phyloP scores from a whole-genome alignment of 495 filamentous ascomycete species.

The Oidiodendron maius region DNA sequence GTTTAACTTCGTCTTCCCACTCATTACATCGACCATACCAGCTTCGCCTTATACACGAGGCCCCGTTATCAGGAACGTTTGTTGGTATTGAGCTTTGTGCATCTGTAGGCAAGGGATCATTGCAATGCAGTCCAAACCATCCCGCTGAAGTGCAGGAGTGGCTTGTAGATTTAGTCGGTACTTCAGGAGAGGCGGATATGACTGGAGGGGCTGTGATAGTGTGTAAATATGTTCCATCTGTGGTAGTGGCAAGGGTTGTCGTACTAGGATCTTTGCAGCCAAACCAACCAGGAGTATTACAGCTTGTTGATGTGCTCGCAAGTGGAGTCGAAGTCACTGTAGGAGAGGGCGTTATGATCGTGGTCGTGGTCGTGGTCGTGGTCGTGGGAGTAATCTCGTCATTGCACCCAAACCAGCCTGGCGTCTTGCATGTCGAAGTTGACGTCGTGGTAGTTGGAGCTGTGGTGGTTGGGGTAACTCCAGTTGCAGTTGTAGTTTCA shows the following conservation, averaged over 20 bases:
- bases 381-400: conserved; percentile 32
- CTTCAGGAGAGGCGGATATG: conserved; percentile 5
- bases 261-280: conserved; percentile 40
- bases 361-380: conserved; percentile 22
- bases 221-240: conserved; percentile 23
- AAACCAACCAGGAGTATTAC: conserved; percentile 63
- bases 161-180: background rate
- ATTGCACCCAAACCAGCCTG: conserved; percentile 55
- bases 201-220: conserved; percentile 22
- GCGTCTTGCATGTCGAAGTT: conserved; percentile 50
- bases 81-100: conserved; percentile 9
- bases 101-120: conserved; percentile 15
- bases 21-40: conserved; percentile 22
- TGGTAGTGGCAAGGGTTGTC: conserved; percentile 30
- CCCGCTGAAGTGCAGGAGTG: conserved; percentile 14
- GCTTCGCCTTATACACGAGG: conserved; percentile 18
- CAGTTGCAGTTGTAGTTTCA: conserved; percentile 44
- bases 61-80: background rate
- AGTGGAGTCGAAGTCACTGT: conserved; percentile 33
- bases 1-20: conserved; percentile 14
- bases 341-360: conserved; percentile 26
- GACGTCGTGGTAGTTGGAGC: conserved; percentile 40
- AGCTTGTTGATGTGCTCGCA: conserved; percentile 39
- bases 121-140: conserved; percentile 23
- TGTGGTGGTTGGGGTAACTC: conserved; percentile 36